Evolutionary conservation across 768 basidiomycete genomes (phyloP).

Genomic region (Amanita inopinata): DNA sequence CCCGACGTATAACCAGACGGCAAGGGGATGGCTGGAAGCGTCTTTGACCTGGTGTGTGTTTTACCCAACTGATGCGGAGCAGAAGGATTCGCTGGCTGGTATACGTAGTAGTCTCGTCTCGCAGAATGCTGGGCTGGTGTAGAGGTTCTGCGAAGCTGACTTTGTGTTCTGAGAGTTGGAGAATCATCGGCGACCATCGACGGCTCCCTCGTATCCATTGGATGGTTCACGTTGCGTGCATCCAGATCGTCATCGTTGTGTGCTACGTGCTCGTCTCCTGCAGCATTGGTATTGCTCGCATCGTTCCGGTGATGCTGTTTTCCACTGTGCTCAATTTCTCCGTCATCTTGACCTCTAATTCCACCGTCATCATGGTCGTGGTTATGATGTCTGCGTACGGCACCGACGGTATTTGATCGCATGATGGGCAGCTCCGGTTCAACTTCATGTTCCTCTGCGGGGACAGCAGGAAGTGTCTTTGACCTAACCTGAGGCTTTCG

Average conservation of each 20-base stretch:
- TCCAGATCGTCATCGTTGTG: too few species aligned
- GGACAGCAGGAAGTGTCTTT: constrained; percentile 5
- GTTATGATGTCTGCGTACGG: background rate
- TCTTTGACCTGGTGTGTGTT: constrained; percentile 1
- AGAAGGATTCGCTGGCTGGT: background rate
- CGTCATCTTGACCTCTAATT: too few species aligned
- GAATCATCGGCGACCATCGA: too few species aligned
- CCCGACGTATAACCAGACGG: background rate
- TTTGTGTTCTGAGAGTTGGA: background rate
- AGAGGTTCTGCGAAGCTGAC: background rate
- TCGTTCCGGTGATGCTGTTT: too few species aligned
- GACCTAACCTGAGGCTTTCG: background rate
- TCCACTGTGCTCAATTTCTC: too few species aligned
- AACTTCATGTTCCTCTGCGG: background rate
- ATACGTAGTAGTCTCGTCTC: constrained; percentile 4
- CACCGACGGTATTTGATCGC: background rate
- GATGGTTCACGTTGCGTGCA: too few species aligned
- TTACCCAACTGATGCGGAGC: background rate
- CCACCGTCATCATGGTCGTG: too few species aligned
- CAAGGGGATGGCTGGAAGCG: background rate
- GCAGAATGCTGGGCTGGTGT: background rate
- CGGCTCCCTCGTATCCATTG: too few species aligned
- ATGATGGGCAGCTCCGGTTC: background rate
- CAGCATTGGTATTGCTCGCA: too few species aligned
- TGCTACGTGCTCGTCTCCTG: too few species aligned